These are phyloP conservation scores for Fusarium temperatum DNA, from an alignment of 2,329 filamentous ascomycete genomes.

Conservation along the genomic window DNA sequence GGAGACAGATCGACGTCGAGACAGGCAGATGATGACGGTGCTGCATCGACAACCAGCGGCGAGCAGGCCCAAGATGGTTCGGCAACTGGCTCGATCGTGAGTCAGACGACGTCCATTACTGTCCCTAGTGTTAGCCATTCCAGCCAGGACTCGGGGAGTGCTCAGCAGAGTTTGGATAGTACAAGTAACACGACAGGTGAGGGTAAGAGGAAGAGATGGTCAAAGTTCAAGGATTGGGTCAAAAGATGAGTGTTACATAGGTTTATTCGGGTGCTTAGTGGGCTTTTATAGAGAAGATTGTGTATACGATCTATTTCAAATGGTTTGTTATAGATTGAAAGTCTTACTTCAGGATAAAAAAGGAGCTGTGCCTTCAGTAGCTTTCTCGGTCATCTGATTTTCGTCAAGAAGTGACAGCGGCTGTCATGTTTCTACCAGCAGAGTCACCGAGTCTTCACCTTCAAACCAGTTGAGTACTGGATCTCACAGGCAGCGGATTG, in stretches of 20 bases:
- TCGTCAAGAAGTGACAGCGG: too few relatives aligned
- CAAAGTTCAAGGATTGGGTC: not conserved
- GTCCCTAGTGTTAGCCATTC: not conserved
- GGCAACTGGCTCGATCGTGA: not conserved
- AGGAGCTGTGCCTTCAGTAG: too few relatives aligned
- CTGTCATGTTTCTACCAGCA: too few relatives aligned
- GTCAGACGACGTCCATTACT: not conserved
- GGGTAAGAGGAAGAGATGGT: not conserved
- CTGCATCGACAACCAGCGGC: not conserved
- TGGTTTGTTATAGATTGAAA: too few relatives aligned
- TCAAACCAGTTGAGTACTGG: rapidly evolving
- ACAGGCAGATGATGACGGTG: not conserved
- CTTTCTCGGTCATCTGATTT: too few relatives aligned
- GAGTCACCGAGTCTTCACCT: not conserved
- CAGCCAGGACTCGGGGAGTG: not conserved
- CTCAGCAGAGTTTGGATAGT: not conserved
- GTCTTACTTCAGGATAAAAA: too few relatives aligned
- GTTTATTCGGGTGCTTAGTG: rapidly evolving
- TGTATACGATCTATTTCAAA: rapidly evolving
- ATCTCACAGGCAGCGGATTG: not conserved
- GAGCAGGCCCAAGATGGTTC: not conserved
- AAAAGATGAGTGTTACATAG: not conserved
- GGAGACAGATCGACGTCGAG: not conserved
- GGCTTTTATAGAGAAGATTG: too few relatives aligned
- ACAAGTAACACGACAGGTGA: not conserved